Evolutionary conservation across 306 rosid species (phyloP), one percentile per base, ranked within the genome.

Genomic region (Abrus precatorius): DNA sequence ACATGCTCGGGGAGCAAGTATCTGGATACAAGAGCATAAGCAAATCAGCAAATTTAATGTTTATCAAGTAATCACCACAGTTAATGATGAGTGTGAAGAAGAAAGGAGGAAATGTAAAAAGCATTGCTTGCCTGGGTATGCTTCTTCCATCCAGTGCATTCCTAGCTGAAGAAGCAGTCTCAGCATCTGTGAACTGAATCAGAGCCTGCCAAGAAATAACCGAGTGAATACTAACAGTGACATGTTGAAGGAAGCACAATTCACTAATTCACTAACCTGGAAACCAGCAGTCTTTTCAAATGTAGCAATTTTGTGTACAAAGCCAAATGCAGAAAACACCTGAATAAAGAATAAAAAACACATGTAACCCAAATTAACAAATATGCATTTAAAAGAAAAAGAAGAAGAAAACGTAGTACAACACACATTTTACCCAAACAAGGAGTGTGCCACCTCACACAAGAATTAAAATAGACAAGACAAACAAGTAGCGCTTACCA

Each of bases 111-210:
- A 83, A 47, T 12, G 7, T 53, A 76, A 76, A 62, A 27, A 43
- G 36, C 20, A 41, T 44, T 36, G 67, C 84, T 85, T 90, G 76
- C 98, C 91, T 92, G 52, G 98, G 98, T 78, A 94, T 94, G 73
- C 98, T 92, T 89, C 98, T 92, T 86, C 95, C 97, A 83, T 94
- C 97, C 71, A 94, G 88, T 38, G 98, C 92, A 64, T 92, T 83
- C 88, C 98, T 89, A 32, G 98, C 98, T 5, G 91, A 60, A 76
- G 95, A 84, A 74, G 98, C 98, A 70, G 90, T 94, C 48, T 90
- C 97, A 50, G 95, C 87, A 79, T 94, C 98, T 74, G 84, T 90
- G 69, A 89, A 94, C 84, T 94, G 98, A 87, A 94, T 94, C 81
- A 92, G 81, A 59, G 98, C 98, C 98, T 92, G 90, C 33, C 76